Evolutionary conservation across 441 rosid species (phyloP).

Genomic region (Adansonia gregorii): DNA sequence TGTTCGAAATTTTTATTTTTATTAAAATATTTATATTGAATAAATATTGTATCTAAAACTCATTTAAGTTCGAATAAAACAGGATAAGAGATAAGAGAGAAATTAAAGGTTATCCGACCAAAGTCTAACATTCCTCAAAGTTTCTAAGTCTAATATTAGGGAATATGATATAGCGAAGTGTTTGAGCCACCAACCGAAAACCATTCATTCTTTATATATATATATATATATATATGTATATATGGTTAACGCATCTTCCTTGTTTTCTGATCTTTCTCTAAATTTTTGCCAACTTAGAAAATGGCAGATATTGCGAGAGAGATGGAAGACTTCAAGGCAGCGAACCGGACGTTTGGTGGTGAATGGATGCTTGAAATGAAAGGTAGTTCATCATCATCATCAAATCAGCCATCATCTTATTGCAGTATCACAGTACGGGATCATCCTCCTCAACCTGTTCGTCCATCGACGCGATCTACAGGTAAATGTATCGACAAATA

Average conservation of each 20-base stretch:
- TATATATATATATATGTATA: too few species aligned
- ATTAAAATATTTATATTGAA: too few species aligned
- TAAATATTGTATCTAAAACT: too few species aligned
- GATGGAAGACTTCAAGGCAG: conserved; percentile 32
- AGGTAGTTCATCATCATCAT: not conserved
- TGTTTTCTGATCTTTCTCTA: not conserved
- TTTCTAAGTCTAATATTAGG: conserved; percentile 5
- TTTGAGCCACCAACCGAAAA: not conserved
- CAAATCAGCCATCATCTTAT: not conserved
- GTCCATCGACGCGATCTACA: not conserved
- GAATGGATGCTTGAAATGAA: conserved; percentile 25
- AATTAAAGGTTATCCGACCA: conserved; percentile 7
- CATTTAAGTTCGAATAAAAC: too few species aligned
- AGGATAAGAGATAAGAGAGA: not conserved
- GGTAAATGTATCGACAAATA: not conserved
- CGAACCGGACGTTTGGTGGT: conserved; percentile 1
- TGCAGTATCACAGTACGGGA: not conserved
- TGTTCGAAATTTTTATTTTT: too few species aligned
- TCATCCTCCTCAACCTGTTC: not conserved
- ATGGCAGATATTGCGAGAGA: conserved; percentile 25
- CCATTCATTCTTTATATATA: too few species aligned
- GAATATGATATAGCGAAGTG: not conserved
- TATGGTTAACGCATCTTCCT: not conserved
- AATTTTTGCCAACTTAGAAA: not conserved
- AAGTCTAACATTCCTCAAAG: not conserved